A percentile compares a stretch with the other conserved stretches of the same genome.
Evolutionary conservation across 78 protist genomes (phyloP).

Genomic region (Guillardia theta): DNA sequence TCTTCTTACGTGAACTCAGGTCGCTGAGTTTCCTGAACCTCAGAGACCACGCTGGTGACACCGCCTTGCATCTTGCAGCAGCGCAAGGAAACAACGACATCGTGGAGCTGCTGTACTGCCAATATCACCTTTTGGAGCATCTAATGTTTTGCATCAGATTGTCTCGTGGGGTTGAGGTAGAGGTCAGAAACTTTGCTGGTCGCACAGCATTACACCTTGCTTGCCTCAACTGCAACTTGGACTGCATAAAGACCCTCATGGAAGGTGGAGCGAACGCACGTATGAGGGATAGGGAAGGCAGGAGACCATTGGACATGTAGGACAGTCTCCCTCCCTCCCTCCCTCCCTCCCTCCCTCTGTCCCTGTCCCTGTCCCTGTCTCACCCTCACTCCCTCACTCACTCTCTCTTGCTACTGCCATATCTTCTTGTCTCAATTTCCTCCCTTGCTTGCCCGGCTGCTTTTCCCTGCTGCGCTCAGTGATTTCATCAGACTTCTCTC

Average conservation of each 20-base stretch:
- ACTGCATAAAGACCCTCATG: neutral
- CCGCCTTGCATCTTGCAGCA: neutral
- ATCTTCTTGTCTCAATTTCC: neutral
- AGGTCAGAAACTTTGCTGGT: neutral
- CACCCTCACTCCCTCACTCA: neutral
- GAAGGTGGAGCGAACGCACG: neutral
- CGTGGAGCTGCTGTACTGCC: neutral
- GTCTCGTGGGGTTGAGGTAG: neutral
- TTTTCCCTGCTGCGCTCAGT: neutral
- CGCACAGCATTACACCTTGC: neutral
- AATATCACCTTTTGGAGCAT: neutral
- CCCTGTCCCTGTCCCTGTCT: too few relatives aligned
- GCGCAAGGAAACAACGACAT: neutral
- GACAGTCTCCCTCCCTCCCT: neutral
- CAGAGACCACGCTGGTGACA: neutral
- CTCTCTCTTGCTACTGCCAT: neutral
- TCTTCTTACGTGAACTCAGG: too few relatives aligned
- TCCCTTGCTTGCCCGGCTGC: neutral
- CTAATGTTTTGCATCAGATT: neutral
- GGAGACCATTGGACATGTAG: neutral
- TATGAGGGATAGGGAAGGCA: neutral
- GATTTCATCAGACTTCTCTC: neutral
- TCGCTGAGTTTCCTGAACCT: neutral
- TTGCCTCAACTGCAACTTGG: neutral
- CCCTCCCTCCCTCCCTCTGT: neutral